Evolutionary conservation across 768 basidiomycete genomes (phyloP).

Genomic region (Panaeolus papilionaceus): DNA sequence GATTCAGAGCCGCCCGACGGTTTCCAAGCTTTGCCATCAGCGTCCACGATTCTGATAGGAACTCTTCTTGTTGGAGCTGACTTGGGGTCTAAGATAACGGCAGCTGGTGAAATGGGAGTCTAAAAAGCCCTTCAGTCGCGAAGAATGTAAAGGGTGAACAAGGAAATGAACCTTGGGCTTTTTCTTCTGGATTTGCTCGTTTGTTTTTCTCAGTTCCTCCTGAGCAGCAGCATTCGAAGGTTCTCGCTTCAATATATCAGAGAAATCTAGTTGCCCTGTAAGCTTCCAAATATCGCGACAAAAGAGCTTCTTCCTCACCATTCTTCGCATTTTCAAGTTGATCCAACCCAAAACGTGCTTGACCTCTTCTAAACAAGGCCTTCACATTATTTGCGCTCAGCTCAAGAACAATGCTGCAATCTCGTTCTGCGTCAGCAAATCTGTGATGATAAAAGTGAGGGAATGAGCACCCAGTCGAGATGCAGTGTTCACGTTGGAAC

Average conservation of each 20-base stretch:
- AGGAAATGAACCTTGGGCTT: conserved; percentile 39
- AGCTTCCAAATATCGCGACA: not conserved
- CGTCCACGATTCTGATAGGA: conserved; percentile 67
- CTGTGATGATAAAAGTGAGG: conserved; percentile 41
- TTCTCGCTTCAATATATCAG: conserved; percentile 62
- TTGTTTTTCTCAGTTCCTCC: conserved; percentile 64
- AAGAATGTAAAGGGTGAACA: not conserved
- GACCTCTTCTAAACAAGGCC: conserved; percentile 78
- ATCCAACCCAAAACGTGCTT: conserved; percentile 67
- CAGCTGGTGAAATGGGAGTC: conserved; percentile 26
- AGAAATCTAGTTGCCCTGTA: conserved; percentile 57
- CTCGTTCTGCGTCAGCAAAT: conserved; percentile 80
- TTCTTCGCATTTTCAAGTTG: conserved; percentile 62
- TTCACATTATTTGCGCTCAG: conserved; percentile 72
- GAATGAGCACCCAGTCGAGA: conserved; percentile 20
- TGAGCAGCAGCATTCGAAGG: conserved; percentile 67
- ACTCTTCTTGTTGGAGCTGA: conserved; percentile 58
- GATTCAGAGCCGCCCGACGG: not conserved
- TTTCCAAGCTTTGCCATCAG: conserved; percentile 21
- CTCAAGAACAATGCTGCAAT: conserved; percentile 71
- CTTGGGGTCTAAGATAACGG: conserved; percentile 22
- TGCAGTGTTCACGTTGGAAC: conserved; percentile 38
- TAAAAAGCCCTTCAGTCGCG: conserved; percentile 19
- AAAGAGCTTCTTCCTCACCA: conserved; percentile 50
- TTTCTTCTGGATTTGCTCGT: conserved; percentile 42